Conservation (phyloP, 2,329 filamentous ascomycete genomes). For the Microdochium nivale region DNA sequence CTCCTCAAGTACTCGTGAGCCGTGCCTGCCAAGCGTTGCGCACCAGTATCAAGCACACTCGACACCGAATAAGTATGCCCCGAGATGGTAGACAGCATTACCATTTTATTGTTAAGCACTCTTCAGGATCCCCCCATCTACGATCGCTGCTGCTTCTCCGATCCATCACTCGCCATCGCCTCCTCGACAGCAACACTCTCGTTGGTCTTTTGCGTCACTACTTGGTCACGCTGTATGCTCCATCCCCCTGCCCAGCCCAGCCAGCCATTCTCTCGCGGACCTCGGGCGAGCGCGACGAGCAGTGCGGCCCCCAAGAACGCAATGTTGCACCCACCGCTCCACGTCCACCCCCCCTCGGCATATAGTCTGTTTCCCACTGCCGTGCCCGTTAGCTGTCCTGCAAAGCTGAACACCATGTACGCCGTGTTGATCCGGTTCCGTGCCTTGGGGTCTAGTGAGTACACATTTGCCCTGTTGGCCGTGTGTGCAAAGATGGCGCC, state of each 20-base stretch:
- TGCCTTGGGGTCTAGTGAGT: conserved; percentile 60
- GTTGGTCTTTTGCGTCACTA: not conserved
- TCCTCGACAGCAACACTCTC: not conserved
- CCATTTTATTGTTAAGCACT: no score
- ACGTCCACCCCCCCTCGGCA: conserved; percentile 45
- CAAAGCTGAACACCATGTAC: conserved; percentile 71
- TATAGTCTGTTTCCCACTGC: conserved; percentile 44
- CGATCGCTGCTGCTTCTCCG: not conserved
- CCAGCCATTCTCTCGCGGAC: conserved; percentile 50
- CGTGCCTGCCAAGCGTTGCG: no score
- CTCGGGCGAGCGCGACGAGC: conserved; percentile 34
- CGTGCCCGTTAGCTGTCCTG: conserved; percentile 56
- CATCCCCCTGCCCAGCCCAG: conserved; percentile 44
- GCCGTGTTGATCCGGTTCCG: conserved; percentile 72
- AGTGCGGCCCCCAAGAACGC: conserved; percentile 42
- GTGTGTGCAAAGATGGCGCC: conserved; percentile 68
- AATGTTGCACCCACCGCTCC: conserved; percentile 39
- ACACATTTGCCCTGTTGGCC: conserved; percentile 63
- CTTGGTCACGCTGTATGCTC: not conserved
- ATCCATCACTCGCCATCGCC: not conserved
- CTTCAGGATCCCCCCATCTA: not conserved
- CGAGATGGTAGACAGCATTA: no score
- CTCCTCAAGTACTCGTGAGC: not conserved
- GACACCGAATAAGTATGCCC: no score
- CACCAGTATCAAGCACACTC: no score